phyloP scores from a whole-genome alignment of 2,329 filamentous ascomycete genomes.

The Xylaria polymorpha region DNA sequence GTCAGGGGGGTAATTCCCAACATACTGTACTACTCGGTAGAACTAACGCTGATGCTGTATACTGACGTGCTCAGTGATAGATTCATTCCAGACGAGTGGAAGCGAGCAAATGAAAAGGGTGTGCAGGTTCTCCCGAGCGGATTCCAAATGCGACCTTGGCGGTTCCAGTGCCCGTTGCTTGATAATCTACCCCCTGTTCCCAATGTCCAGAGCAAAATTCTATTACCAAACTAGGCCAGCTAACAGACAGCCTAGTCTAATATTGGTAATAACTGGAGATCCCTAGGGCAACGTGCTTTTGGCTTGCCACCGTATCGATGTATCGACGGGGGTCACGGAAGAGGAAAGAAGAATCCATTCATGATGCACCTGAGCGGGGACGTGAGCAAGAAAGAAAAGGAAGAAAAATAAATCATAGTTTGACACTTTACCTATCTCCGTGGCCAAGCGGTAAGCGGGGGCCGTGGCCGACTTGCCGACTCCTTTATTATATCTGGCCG shows the following conservation, averaged over 20 bases:
- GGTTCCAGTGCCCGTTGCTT: slow-evolving; percentile 32
- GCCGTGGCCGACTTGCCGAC: slow-evolving; percentile 2
- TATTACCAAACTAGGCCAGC: background rate
- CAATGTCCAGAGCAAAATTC: background rate
- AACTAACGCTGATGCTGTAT: background rate
- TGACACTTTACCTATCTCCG: slow-evolving; percentile 24
- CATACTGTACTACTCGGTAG: too few relatives aligned
- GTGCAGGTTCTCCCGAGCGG: slow-evolving; percentile 19
- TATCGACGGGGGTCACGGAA: slow-evolving; percentile 12
- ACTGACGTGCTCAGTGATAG: slow-evolving; percentile 1
- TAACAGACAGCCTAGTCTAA: slow-evolving; percentile 11
- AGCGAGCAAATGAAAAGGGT: slow-evolving; percentile 16
- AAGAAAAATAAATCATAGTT: background rate
- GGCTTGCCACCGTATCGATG: background rate
- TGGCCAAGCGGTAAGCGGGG: slow-evolving; percentile 17
- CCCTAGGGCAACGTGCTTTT: too few relatives aligned
- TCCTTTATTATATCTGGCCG: slow-evolving; percentile 27
- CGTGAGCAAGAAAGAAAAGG: background rate
- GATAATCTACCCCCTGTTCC: slow-evolving; percentile 23
- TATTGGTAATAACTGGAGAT: slow-evolving; percentile 2
- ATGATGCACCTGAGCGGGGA: slow-evolving; percentile 27
- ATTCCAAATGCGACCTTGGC: slow-evolving; percentile 36
- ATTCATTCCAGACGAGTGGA: slow-evolving; percentile 16
- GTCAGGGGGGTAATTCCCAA: background rate
- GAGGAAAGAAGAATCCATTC: slow-evolving; percentile 16